Evolutionary conservation across 192 early-diverging fungal species (phyloP).

Genomic region (Chytriomyces confervae): DNA sequence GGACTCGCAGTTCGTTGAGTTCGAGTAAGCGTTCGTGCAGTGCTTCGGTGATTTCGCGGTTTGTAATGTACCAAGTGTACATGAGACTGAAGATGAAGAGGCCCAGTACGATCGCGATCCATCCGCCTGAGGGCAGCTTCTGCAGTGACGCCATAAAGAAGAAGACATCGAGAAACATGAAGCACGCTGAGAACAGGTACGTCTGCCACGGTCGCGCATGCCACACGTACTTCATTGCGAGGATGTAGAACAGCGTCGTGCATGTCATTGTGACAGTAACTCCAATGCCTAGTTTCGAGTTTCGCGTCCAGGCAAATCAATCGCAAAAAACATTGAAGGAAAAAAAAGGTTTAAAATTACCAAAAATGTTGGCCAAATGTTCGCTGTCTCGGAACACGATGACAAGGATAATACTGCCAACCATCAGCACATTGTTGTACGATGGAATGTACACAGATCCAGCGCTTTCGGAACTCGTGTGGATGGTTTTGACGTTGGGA

Average conservation of each 20-base stretch:
- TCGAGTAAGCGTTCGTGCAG: conserved; percentile 39
- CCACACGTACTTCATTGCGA: conserved; percentile 49
- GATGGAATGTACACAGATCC: conserved; percentile 59
- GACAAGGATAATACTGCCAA: conserved; percentile 45
- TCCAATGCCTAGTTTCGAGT: conserved; percentile 38
- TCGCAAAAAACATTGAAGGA: background rate
- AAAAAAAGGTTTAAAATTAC: conserved; percentile 41
- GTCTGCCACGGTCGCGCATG: conserved; percentile 33
- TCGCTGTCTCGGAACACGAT: conserved; percentile 46
- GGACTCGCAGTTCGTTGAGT: conserved; percentile 42
- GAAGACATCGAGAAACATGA: conserved; percentile 40
- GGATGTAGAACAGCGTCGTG: conserved; percentile 45
- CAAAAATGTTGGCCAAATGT: conserved; percentile 53
- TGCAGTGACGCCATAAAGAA: conserved; percentile 37
- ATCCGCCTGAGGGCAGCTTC: conserved; percentile 44
- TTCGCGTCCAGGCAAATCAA: background rate
- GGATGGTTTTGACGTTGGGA: conserved; percentile 51
- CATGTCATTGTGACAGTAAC: conserved; percentile 45
- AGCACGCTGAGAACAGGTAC: conserved; percentile 31
- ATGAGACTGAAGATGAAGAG: conserved; percentile 45
- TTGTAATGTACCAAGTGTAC: conserved; percentile 48
- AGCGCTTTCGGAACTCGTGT: conserved; percentile 42
- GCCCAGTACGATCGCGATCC: conserved; percentile 41
- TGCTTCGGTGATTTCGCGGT: conserved; percentile 38
- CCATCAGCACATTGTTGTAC: conserved; percentile 55